Percentiles rank a stretch among this genome's conserved stretches.
Conservation (phyloP, 2,329 filamentous ascomycete species). For the Blastomyces emzantsi region DNA sequence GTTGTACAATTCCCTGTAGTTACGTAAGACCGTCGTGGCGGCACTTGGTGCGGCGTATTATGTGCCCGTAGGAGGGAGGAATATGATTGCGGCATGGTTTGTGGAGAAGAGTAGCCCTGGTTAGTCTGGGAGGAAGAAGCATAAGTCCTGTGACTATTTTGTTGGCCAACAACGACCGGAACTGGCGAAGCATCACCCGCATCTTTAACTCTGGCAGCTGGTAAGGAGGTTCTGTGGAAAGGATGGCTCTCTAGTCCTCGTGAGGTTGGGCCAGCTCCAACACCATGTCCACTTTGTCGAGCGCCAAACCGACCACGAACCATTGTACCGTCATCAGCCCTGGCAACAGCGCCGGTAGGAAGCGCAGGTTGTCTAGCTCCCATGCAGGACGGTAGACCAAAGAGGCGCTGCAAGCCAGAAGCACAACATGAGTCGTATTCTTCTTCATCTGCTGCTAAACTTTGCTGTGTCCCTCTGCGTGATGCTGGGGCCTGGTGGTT, state of each 20-base stretch:
- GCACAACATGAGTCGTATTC: conserved; percentile 12
- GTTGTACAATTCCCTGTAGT: conserved; percentile 5
- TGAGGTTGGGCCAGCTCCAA: conserved; percentile 19
- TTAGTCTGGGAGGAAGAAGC: neutral
- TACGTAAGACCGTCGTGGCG: conserved; percentile 9
- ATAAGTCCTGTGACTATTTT: neutral
- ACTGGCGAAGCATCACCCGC: neutral
- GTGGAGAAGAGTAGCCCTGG: neutral
- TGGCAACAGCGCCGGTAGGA: conserved; percentile 24
- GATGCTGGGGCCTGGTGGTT: conserved; percentile 8
- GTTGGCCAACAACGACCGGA: neutral
- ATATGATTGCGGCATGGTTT: conserved; percentile 2
- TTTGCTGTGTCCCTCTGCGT: conserved; percentile 4
- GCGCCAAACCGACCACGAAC: conserved; percentile 34
- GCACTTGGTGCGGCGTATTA: conserved; percentile 10
- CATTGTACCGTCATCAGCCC: conserved; percentile 34
- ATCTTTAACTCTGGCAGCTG: conserved; percentile 18
- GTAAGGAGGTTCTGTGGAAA: conserved; percentile 26
- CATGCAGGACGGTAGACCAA: conserved; percentile 21
- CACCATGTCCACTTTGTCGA: conserved; percentile 35
- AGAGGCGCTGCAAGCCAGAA: conserved; percentile 22
- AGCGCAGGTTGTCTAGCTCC: conserved; percentile 12
- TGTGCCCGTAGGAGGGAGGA: neutral
- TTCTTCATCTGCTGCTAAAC: conserved; percentile 4
- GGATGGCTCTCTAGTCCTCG: conserved; percentile 27